These are phyloP conservation scores for Paracoccidioides brasiliensis DNA, from an alignment of 2,329 filamentous ascomycete species.

Conservation along the genomic window DNA sequence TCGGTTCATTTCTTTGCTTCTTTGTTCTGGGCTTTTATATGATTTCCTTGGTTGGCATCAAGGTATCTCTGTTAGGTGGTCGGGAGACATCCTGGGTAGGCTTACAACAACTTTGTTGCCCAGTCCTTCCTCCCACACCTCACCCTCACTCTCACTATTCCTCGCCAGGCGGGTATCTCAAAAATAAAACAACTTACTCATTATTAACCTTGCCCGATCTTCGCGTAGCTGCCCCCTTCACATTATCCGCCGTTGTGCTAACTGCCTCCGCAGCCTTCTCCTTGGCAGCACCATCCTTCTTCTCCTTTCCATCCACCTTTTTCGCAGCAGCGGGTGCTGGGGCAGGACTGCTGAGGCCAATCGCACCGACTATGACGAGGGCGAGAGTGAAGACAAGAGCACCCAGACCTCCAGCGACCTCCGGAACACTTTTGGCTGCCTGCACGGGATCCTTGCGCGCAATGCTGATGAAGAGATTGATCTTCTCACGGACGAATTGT, in stretches of 20 bases:
- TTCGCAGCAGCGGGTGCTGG: constrained; percentile 58
- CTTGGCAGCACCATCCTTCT: constrained; percentile 42
- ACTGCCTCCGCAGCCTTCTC: constrained; percentile 54
- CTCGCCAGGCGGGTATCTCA: background rate
- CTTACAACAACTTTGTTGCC: background rate
- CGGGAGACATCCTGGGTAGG: background rate
- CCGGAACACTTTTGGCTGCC: constrained; percentile 80
- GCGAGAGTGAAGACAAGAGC: constrained; percentile 58
- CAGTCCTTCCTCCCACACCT: background rate
- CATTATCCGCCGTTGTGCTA: constrained; percentile 55
- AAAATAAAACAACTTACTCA: constrained; percentile 1
- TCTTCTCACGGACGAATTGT: constrained; percentile 77
- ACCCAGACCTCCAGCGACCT: constrained; percentile 70
- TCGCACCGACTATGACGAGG: constrained; percentile 53
- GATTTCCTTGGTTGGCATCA: too few relatives aligned
- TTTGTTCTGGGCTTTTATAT: background rate
- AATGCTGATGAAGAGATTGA: constrained; percentile 79
- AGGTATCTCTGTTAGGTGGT: too few relatives aligned
- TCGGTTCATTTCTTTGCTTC: background rate
- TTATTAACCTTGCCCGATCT: constrained; percentile 36
- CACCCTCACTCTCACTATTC: background rate
- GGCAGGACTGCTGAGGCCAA: constrained; percentile 49
- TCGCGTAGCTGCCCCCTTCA: constrained; percentile 56
- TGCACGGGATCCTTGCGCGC: constrained; percentile 69
- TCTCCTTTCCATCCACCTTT: constrained; percentile 62